Conservation (phyloP, 1,139 yeast genomes). For the Debaryomyces sp. region DNA sequence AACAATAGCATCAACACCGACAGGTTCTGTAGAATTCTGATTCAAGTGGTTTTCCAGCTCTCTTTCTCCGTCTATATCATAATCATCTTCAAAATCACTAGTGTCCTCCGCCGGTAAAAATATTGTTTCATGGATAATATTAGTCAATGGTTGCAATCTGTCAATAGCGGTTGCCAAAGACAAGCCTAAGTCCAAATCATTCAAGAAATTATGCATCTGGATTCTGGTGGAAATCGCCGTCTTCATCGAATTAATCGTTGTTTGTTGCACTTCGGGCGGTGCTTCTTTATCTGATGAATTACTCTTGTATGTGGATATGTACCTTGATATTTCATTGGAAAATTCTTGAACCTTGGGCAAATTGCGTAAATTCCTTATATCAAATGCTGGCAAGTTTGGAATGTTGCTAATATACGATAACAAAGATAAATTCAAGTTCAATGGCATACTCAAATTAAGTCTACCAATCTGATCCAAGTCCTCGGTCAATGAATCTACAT, state of each 20-base stretch:
- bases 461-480: constrained; percentile 52
- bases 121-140: constrained; percentile 50
- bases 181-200: constrained; percentile 54
- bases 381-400: constrained; percentile 22
- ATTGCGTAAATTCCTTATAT: constrained; percentile 21
- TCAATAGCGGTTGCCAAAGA: constrained; percentile 57
- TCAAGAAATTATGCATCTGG: constrained; percentile 52
- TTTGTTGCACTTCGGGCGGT: constrained; percentile 9
- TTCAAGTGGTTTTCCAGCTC: constrained; percentile 21
- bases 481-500: constrained; percentile 38
- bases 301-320: constrained; percentile 30
- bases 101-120: constrained; percentile 53
- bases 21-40: constrained; percentile 50
- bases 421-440: constrained; percentile 16
- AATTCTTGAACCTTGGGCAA: constrained; percentile 27
- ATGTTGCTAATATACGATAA: constrained; percentile 15
- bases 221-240: constrained; percentile 45
- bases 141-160: constrained; percentile 57
- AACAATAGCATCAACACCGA: constrained; percentile 54
- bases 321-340: constrained; percentile 33
- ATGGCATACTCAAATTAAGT: constrained; percentile 25
- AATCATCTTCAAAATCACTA: constrained; percentile 29
- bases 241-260: constrained; percentile 29
- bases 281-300: constrained; percentile 10
- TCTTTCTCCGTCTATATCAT: constrained; percentile 11